These are phyloP conservation scores for Monoraphidium neglectum DNA, from an alignment of 139 green algal species.

Conservation along the genomic window DNA sequence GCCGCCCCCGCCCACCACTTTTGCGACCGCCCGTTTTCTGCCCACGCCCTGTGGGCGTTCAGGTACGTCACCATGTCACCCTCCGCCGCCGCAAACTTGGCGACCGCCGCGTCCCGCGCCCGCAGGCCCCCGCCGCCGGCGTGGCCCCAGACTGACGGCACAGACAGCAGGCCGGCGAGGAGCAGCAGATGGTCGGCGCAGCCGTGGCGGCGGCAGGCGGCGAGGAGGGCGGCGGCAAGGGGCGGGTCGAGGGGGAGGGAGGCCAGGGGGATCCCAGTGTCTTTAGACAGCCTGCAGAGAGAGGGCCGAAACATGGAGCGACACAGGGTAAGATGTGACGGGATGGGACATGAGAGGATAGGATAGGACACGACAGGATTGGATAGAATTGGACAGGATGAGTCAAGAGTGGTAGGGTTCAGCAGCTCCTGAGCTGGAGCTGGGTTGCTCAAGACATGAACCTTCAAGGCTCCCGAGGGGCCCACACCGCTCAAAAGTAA, in stretches of 20 bases:
- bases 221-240: slow-evolving; percentile 67
- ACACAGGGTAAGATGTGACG: slow-evolving; percentile 1
- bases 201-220: slow-evolving; percentile 34
- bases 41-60: slow-evolving; percentile 85
- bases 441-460: too few relatives aligned
- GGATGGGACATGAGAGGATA: background rate
- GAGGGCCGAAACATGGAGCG: background rate
- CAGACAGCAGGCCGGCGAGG: slow-evolving; percentile 60
- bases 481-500: too few relatives aligned
- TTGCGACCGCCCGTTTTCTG: slow-evolving; percentile 44
- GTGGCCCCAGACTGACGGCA: slow-evolving; percentile 9
- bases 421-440: too few relatives aligned
- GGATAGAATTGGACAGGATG: slow-evolving; percentile 1
- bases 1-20: slow-evolving; percentile 38
- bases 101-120: slow-evolving; percentile 47
- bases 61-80: slow-evolving; percentile 76
- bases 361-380: background rate
- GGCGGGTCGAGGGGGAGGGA: slow-evolving; percentile 74
- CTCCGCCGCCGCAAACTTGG: slow-evolving; percentile 75
- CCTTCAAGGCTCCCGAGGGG: too few relatives aligned
- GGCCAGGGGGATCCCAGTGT: slow-evolving; percentile 62
- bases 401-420: too few relatives aligned
- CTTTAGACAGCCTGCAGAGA: slow-evolving; percentile 56
- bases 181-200: slow-evolving; percentile 74
- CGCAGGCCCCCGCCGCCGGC: slow-evolving; percentile 9